phyloP scores from a whole-genome alignment of 805 yeast species.

The Hanseniaspora meyeri region DNA sequence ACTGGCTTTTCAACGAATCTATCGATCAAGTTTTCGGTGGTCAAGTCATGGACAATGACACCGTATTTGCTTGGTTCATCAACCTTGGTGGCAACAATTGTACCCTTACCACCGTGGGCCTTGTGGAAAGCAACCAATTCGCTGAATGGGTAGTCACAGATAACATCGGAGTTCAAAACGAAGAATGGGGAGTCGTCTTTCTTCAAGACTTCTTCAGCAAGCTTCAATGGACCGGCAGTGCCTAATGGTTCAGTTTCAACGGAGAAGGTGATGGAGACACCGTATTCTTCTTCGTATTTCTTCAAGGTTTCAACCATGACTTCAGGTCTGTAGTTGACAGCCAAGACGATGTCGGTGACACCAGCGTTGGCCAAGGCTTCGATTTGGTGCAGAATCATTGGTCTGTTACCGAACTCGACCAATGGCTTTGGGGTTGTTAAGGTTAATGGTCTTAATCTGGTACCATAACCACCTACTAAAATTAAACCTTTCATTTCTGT shows the following conservation, averaged over 20 bases:
- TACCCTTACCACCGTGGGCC: slow-evolving; percentile 94
- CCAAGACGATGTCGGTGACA: slow-evolving; percentile 94
- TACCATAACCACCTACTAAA: slow-evolving; percentile 99
- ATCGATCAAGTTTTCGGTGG: slow-evolving; percentile 89
- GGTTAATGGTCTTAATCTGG: slow-evolving; percentile 97
- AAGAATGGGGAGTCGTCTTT: slow-evolving; percentile 95
- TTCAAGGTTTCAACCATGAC: slow-evolving; percentile 93
- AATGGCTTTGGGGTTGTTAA: slow-evolving; percentile 90
- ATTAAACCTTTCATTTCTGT: slow-evolving; percentile 83
- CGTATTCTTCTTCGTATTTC: slow-evolving; percentile 88
- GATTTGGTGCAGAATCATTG: slow-evolving; percentile 97
- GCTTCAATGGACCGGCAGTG: slow-evolving; percentile 97
- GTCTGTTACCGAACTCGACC: slow-evolving; percentile 97
- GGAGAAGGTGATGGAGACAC: slow-evolving; percentile 88
- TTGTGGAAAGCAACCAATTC: slow-evolving; percentile 88
- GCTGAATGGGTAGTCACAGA: slow-evolving; percentile 94
- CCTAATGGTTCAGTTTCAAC: slow-evolving; percentile 99
- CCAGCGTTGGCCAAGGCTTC: slow-evolving; percentile 97
- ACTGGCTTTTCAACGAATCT: slow-evolving; percentile 99
- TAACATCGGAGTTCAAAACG: slow-evolving; percentile 95
- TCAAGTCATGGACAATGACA: slow-evolving; percentile 95
- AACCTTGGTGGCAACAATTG: slow-evolving; percentile 98
- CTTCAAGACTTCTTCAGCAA: slow-evolving; percentile 85
- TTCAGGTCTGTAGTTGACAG: slow-evolving; percentile 99
- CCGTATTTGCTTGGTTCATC: slow-evolving; percentile 99